Evolutionary conservation across 1,284 basidiomycete genomes (phyloP).

Genomic region (Sanguinoderma infundibulare): DNA sequence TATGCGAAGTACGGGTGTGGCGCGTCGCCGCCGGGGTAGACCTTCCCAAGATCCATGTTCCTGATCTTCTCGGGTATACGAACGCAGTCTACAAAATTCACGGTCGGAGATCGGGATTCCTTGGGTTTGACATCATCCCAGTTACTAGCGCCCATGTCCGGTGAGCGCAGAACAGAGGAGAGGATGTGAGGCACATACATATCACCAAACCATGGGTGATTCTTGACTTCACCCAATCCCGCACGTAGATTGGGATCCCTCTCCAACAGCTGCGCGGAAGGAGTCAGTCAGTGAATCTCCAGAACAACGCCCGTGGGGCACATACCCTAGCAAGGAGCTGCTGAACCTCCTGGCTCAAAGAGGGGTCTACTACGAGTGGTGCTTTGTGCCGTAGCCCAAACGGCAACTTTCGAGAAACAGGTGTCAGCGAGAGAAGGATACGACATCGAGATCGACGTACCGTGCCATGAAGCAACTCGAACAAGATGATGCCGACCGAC

Average conservation of each 20-base stretch:
- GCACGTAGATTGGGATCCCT: constrained; percentile 24
- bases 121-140: constrained; percentile 1
- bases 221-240: constrained; percentile 26
- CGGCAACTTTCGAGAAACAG: constrained; percentile 15
- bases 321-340: constrained; percentile 5
- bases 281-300: too few species aligned
- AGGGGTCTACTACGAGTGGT: neutral
- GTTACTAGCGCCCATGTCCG: neutral
- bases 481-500: constrained; percentile 59
- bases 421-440: neutral
- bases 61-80: neutral
- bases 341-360: neutral
- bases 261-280: constrained; percentile 27
- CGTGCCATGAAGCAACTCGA: constrained; percentile 55
- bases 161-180: neutral
- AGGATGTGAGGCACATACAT: constrained; percentile 17
- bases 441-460: constrained; percentile 1
- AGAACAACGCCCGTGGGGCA: too few species aligned
- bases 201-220: constrained; percentile 25
- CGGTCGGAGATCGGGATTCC: too few species aligned
- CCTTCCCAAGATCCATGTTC: neutral
- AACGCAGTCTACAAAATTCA: neutral
- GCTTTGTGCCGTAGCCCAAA: constrained; percentile 8
- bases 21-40: neutral
- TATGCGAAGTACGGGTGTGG: constrained; percentile 5